Conservation (phyloP, 2,329 filamentous ascomycete species). For the Xylariaceae sp. region DNA sequence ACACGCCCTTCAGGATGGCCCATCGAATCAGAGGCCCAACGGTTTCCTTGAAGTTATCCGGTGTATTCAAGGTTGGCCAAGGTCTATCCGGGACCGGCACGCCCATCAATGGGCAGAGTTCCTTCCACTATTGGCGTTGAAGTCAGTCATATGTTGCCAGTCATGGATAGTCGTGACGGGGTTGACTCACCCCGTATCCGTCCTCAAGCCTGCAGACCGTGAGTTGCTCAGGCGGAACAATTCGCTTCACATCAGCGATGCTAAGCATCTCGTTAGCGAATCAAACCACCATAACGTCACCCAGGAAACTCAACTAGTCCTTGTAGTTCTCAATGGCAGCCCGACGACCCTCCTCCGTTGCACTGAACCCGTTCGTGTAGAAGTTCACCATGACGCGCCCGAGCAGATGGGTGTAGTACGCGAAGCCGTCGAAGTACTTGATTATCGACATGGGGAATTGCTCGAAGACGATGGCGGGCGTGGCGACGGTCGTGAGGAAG, state of each 20-base stretch:
- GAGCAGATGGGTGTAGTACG: slow-evolving; percentile 11
- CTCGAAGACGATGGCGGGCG: not conserved
- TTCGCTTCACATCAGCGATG: slow-evolving; percentile 28
- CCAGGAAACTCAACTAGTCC: slow-evolving; percentile 21
- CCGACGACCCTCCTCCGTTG: slow-evolving; percentile 18
- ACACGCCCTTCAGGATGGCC: not conserved
- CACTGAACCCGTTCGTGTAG: slow-evolving; percentile 22
- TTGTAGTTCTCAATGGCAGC: slow-evolving; percentile 24
- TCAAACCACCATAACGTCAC: not conserved
- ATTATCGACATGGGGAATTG: slow-evolving; percentile 28
- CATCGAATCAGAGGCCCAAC: not conserved
- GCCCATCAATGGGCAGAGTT: not conserved
- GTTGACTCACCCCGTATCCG: slow-evolving; percentile 16
- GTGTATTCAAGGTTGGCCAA: not conserved
- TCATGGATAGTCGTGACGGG: not conserved
- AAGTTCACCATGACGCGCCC: not conserved
- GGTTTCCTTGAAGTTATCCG: not conserved
- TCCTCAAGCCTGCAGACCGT: slow-evolving; percentile 29
- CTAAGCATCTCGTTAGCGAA: slow-evolving; percentile 13
- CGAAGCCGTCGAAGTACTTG: slow-evolving; percentile 24
- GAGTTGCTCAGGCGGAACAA: slow-evolving; percentile 26
- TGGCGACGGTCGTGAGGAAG: slow-evolving; percentile 28
- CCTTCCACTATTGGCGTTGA: slow-evolving; percentile 14
- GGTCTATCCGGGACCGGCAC: not conserved
- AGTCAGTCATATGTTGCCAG: not conserved